A percentile compares a stretch with the other conserved stretches of the same genome.
phyloP scores from a whole-genome alignment of 768 basidiomycete species.

The Psilocybe cubensis region DNA sequence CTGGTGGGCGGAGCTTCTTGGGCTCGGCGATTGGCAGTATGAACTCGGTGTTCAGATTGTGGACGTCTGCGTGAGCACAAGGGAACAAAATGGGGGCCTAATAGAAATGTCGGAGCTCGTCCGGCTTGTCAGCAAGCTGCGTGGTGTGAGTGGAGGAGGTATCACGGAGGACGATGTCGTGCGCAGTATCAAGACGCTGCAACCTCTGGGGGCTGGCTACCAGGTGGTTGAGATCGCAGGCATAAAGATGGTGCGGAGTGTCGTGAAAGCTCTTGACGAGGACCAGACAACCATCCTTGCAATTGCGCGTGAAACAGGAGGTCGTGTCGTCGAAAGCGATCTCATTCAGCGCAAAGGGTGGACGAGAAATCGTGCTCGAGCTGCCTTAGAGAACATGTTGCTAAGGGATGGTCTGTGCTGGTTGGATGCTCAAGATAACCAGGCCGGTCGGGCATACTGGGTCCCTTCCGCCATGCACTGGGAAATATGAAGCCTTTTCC shows the following conservation, averaged over 20 bases:
- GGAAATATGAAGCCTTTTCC: constrained; percentile 52
- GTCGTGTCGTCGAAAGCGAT: constrained; percentile 67
- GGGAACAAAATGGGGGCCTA: constrained; percentile 90
- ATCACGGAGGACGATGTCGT: constrained; percentile 88
- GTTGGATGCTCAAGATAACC: constrained; percentile 89
- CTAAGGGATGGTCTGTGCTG: constrained; percentile 91
- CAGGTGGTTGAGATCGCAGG: constrained; percentile 78
- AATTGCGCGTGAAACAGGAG: constrained; percentile 67
- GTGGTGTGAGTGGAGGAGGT: constrained; percentile 66
- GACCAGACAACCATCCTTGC: constrained; percentile 87
- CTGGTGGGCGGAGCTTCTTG: constrained; percentile 90
- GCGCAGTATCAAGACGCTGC: constrained; percentile 83
- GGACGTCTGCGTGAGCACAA: constrained; percentile 86
- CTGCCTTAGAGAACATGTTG: constrained; percentile 89
- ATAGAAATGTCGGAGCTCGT: constrained; percentile 89
- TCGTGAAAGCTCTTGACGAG: constrained; percentile 88
- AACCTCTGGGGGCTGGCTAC: constrained; percentile 92
- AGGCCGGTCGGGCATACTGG: constrained; percentile 76
- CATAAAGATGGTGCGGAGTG: constrained; percentile 81
- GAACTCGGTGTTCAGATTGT: constrained; percentile 96
- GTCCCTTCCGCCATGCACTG: constrained; percentile 87
- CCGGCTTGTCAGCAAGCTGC: constrained; percentile 73
- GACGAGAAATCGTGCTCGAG: constrained; percentile 74
- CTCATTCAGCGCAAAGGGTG: constrained; percentile 71
- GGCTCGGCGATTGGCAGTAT: constrained; percentile 93